Evolutionary conservation across 805 yeast genomes (phyloP).

Genomic region (Pichia occidentalis): DNA sequence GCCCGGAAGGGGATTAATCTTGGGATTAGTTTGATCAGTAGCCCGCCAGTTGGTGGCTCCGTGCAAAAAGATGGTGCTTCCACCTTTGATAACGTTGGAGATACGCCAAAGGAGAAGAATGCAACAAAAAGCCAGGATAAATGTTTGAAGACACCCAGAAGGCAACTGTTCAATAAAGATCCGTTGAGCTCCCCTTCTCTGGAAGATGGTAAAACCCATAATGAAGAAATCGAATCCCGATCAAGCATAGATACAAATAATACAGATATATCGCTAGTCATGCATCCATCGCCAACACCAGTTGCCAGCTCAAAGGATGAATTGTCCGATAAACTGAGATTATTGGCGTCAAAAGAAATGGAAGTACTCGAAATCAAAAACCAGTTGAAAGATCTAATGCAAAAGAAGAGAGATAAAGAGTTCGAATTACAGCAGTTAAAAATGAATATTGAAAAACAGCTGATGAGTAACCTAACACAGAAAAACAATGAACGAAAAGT

Average conservation of each 20-base stretch:
- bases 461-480: constrained; percentile 35
- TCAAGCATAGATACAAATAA: constrained; percentile 5
- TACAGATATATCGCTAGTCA: constrained; percentile 3
- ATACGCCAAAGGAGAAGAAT: not conserved
- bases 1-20: constrained; percentile 27
- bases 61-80: not conserved
- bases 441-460: constrained; percentile 38
- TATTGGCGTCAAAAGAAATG: constrained; percentile 64
- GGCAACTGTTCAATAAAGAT: constrained; percentile 2
- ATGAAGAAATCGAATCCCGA: constrained; percentile 1
- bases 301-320: constrained; percentile 6
- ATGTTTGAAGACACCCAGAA: constrained; percentile 7
- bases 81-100: not conserved
- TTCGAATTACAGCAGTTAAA: constrained; percentile 47
- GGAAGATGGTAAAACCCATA: not conserved
- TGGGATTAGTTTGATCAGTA: constrained; percentile 27
- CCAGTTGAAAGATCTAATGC: constrained; percentile 38
- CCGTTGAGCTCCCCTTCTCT: constrained; percentile 2
- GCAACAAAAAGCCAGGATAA: not conserved
- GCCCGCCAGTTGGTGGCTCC: not conserved
- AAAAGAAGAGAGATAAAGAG: constrained; percentile 36
- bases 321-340: constrained; percentile 49
- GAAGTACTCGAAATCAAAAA: constrained; percentile 58
- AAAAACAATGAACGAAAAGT: constrained; percentile 6
- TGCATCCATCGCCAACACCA: constrained; percentile 1